phyloP scores from a whole-genome alignment of 2,329 filamentous ascomycete genomes.

The Myriosclerotinia scirpicola region DNA sequence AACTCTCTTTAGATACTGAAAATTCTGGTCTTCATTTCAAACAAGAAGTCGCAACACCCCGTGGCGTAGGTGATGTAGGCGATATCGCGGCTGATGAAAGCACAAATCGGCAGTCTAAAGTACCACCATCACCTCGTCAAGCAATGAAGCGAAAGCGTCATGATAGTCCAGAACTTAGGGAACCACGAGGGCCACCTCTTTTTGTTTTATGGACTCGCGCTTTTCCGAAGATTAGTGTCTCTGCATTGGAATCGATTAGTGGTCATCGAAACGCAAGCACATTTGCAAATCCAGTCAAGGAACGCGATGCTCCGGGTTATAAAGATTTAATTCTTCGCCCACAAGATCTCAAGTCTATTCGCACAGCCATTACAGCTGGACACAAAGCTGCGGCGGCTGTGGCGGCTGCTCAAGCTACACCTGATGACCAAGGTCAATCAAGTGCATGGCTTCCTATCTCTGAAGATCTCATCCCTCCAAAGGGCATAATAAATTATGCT shows the following conservation, averaged over 20 bases:
- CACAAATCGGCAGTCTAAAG: constrained; percentile 23
- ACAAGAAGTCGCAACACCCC: constrained; percentile 58
- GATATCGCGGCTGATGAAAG: constrained; percentile 56
- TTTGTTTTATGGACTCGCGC: constrained; percentile 75
- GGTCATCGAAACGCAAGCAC: constrained; percentile 77
- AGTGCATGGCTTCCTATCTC: constrained; percentile 67
- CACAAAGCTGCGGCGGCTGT: constrained; percentile 64
- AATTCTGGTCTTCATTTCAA: constrained; percentile 50
- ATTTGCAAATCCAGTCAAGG: constrained; percentile 73
- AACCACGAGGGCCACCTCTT: constrained; percentile 56
- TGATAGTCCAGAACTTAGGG: constrained; percentile 38
- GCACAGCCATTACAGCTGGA: constrained; percentile 72
- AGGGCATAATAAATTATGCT: constrained; percentile 86
- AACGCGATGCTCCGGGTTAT: constrained; percentile 75
- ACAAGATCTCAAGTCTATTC: constrained; percentile 76
- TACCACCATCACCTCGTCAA: constrained; percentile 41
- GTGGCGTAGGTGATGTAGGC: constrained; percentile 53
- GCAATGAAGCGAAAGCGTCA: constrained; percentile 56
- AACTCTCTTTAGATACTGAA: constrained; percentile 49
- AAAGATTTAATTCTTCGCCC: constrained; percentile 70
- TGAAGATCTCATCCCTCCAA: constrained; percentile 78
- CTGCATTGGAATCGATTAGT: constrained; percentile 73
- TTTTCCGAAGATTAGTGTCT: constrained; percentile 70
- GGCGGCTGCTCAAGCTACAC: constrained; percentile 56
- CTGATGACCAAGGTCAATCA: constrained; percentile 52